Evolutionary conservation across 1,139 yeast genomes (phyloP), one percentile per base, ranked within the genome.

Genomic region (Geotrichum carabidarum): DNA sequence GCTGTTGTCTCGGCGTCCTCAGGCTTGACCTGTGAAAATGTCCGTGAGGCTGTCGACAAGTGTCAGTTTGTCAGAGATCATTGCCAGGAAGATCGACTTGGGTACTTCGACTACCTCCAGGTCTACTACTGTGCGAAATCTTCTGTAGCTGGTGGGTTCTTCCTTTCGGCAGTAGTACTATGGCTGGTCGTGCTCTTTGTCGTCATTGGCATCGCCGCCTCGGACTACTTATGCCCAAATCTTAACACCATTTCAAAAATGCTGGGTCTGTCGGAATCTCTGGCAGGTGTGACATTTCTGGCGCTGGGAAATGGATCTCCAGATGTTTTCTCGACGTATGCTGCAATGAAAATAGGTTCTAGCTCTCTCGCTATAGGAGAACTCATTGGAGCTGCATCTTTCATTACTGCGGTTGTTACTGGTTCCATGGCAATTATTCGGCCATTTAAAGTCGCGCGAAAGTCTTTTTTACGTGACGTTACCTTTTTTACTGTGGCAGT

Each of bases 231-330:
- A 40, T 84, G 91, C 56, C 93, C 95, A 0, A 88, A 86, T 62
- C 70, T 89, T 17, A 78, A 81, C 54, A 75, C 82, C 37, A 75
- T 88, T 22, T 80, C 95, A 8, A 74, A 76, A 34, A 68, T 76
- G 48, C 71, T 89, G 17, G 78, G 81, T 11, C 70, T 91, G 49
- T 81, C 93, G 11, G 94, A 89, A 59, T 82, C 87, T 55, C 73
- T 91, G 40, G 86, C 96, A 2, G 98, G 98, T 0, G 78, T 91
- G 62, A 91, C 97, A 0, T 74, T 91, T 47, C 74, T 93, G 56
- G 96, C 99, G 0, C 75, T 91, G 59, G 98, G 98, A 0, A 93
- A 93, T 68, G 93, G 96, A 8, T 78, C 95, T 0, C 96, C 98
- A 0, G 99, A 93, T 69, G 82, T 93, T 3, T 78, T 90, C 48